Percentiles rank a stretch among this genome's conserved stretches.
Conservation (phyloP, 2,329 filamentous ascomycete species). For the Kalmusia sp. region DNA sequence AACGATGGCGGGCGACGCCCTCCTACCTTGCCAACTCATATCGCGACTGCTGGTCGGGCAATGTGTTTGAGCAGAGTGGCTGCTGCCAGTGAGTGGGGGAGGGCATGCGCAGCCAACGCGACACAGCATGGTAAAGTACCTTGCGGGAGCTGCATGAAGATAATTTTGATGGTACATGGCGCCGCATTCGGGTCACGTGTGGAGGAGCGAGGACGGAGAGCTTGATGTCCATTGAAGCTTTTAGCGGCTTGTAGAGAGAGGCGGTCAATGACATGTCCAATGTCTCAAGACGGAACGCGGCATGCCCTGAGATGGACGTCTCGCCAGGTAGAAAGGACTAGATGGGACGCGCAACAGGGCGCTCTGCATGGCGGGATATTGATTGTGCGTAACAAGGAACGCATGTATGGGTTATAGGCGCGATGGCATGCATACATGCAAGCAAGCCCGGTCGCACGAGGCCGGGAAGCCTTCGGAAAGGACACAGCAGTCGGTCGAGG, state of each 20-base stretch:
- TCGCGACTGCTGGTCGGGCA: slow-evolving; percentile 8
- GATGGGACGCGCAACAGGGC: slow-evolving; percentile 7
- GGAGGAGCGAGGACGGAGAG: neutral
- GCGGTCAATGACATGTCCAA: too few species aligned
- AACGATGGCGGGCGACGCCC: slow-evolving; percentile 1
- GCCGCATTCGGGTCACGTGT: neutral
- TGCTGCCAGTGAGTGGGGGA: neutral
- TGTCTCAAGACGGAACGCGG: too few species aligned
- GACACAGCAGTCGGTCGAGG: slow-evolving; percentile 5
- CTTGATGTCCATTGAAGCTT: too few species aligned
- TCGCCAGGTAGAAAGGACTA: too few species aligned
- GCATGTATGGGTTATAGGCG: slow-evolving; percentile 2
- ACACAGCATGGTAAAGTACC: neutral
- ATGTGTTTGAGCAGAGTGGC: neutral
- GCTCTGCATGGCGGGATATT: slow-evolving; percentile 25
- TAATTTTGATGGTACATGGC: neutral
- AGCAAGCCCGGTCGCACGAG: slow-evolving; percentile 20
- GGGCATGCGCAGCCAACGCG: neutral
- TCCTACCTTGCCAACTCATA: slow-evolving; percentile 10
- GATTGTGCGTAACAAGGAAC: slow-evolving; percentile 31
- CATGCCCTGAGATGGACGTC: too few species aligned
- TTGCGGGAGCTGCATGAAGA: neutral
- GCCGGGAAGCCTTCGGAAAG: neutral
- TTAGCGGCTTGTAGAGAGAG: too few species aligned
- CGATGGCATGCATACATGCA: too few species aligned